Evolutionary conservation across 441 rosid species (phyloP).

Genomic region (Dalechampia spathulata): DNA sequence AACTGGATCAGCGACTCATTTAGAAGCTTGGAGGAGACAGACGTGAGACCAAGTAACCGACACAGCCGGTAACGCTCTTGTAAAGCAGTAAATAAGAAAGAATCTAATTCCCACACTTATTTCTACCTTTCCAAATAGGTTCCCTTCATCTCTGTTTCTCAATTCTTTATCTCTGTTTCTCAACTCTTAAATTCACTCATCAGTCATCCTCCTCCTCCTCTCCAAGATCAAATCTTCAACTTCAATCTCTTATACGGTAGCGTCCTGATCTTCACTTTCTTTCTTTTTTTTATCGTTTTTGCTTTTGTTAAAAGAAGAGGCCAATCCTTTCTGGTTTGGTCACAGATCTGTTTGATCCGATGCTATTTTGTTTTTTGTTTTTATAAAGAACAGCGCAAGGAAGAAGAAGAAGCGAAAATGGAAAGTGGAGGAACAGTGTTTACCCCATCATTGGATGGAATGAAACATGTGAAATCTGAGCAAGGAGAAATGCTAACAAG

Average conservation of each 20-base stretch:
- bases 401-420: slow-evolving; percentile 30
- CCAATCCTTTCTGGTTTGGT: neutral
- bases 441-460: slow-evolving; percentile 74
- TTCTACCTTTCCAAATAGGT: neutral
- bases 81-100: neutral
- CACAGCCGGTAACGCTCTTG: neutral
- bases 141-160: too few species aligned
- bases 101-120: slow-evolving; percentile 2
- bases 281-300: too few species aligned
- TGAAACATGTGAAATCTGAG: slow-evolving; percentile 70
- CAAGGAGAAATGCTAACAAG: slow-evolving; percentile 73
- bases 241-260: neutral
- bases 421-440: slow-evolving; percentile 61
- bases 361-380: neutral
- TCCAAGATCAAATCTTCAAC: neutral
- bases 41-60: slow-evolving; percentile 6
- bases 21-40: neutral
- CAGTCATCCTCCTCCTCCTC: neutral
- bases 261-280: neutral
- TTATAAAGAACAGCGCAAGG: neutral
- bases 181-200: neutral
- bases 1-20: too few species aligned
- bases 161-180: too few species aligned
- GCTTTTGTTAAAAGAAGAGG: too few species aligned
- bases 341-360: slow-evolving; percentile 11